Evolutionary conservation across 768 basidiomycete species (phyloP).

Genomic region (Mycena crocata): DNA sequence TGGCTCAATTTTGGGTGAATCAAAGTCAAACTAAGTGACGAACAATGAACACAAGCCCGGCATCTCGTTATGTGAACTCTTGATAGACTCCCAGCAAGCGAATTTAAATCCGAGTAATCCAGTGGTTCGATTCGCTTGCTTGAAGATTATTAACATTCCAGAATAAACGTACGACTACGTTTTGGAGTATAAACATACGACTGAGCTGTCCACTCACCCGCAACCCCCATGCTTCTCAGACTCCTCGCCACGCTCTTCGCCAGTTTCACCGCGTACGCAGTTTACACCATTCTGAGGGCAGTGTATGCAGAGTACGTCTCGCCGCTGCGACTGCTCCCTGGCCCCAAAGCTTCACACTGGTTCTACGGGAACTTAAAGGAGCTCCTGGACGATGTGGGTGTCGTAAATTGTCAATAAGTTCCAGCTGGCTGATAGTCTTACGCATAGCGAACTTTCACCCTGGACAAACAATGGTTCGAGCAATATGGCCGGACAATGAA

Average conservation of each 20-base stretch:
- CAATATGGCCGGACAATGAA: constrained; percentile 60
- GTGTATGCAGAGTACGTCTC: constrained; percentile 33
- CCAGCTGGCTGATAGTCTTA: constrained; percentile 6
- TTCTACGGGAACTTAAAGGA: constrained; percentile 47
- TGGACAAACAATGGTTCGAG: constrained; percentile 59
- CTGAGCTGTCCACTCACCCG: too few relatives aligned
- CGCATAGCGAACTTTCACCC: constrained; percentile 12
- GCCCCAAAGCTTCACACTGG: constrained; percentile 45
- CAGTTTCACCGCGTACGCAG: background rate
- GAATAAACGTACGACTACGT: too few relatives aligned
- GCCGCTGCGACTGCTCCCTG: constrained; percentile 46
- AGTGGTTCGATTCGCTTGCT: too few relatives aligned
- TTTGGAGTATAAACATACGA: too few relatives aligned
- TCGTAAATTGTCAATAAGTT: background rate
- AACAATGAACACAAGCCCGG: too few relatives aligned
- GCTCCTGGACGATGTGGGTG: constrained; percentile 40
- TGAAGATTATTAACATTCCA: too few relatives aligned
- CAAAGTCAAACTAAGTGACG: too few relatives aligned
- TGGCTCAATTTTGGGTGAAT: too few relatives aligned
- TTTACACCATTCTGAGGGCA: constrained; percentile 20
- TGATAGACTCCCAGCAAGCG: too few relatives aligned
- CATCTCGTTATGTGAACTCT: too few relatives aligned
- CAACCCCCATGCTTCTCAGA: constrained; percentile 5
- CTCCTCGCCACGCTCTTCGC: background rate
- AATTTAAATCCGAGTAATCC: too few relatives aligned